phyloP scores from a whole-genome alignment of 2,329 filamentous ascomycete genomes.

The Diaporthe sp. region DNA sequence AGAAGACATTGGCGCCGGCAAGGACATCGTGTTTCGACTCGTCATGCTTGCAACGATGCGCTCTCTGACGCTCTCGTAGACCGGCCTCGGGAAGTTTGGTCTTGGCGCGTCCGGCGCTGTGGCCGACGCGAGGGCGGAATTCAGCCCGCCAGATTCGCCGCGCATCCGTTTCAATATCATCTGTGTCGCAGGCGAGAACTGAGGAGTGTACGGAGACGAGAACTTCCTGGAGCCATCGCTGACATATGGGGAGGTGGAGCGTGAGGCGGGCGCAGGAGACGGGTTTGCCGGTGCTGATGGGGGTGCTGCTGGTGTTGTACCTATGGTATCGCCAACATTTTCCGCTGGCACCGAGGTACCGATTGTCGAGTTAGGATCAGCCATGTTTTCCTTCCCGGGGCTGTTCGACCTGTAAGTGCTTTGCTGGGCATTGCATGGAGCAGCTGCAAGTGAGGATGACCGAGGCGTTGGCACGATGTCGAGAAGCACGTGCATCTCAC shows the following conservation, averaged over 20 bases:
- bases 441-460: background rate
- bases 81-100: constrained; percentile 44
- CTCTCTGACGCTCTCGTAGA: constrained; percentile 52
- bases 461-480: background rate
- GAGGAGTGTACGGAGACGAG: constrained; percentile 62
- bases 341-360: background rate
- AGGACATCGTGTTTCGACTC: constrained; percentile 47
- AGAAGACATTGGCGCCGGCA: constrained; percentile 40
- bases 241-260: background rate
- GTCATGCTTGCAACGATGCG: constrained; percentile 53
- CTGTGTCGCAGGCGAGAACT: constrained; percentile 36
- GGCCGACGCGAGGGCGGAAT: constrained; percentile 41
- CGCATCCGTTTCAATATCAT: constrained; percentile 40
- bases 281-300: constrained; percentile 2
- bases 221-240: constrained; percentile 50
- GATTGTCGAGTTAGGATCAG: background rate
- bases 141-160: constrained; percentile 40
- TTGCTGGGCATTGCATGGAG: background rate
- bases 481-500: constrained; percentile 34
- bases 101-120: constrained; percentile 30
- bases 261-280: background rate
- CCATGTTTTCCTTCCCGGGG: background rate
- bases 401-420: background rate
- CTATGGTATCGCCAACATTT: background rate
- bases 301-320: constrained; percentile 4